phyloP scores from a whole-genome alignment of 2,329 filamentous ascomycete genomes.

The Byssothecium circinans region DNA sequence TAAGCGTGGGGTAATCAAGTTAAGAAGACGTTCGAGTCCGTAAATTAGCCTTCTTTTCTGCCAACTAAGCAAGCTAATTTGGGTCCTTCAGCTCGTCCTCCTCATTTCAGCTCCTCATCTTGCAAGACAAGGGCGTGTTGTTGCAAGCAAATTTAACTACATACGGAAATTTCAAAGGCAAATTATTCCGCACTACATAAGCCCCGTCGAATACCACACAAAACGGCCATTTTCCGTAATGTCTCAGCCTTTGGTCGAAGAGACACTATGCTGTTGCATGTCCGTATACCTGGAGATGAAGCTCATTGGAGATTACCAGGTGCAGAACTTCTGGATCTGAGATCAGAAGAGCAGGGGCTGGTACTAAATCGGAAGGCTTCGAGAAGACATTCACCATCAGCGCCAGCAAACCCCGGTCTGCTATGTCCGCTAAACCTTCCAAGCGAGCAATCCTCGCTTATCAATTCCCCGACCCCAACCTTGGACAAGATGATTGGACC shows the following conservation, averaged over 20 bases:
- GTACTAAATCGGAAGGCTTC: constrained; percentile 26
- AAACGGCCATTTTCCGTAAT: constrained; percentile 1
- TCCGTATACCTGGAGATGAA: neutral
- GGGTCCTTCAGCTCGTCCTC: constrained; percentile 2
- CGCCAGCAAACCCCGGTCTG: constrained; percentile 11
- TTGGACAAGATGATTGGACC: constrained; percentile 13
- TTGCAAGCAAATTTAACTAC: constrained; percentile 1
- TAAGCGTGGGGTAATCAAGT: constrained; percentile 33
- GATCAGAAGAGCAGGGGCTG: constrained; percentile 12
- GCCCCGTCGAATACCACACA: neutral
- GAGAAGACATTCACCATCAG: constrained; percentile 15
- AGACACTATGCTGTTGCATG: neutral
- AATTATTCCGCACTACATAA: too few species aligned
- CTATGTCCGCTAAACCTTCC: constrained; percentile 19
- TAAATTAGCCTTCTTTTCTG: constrained; percentile 25
- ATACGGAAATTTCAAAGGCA: constrained; percentile 2
- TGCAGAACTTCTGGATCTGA: constrained; percentile 19
- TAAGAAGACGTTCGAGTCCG: constrained; percentile 11
- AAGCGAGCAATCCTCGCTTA: constrained; percentile 31
- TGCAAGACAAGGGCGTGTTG: neutral
- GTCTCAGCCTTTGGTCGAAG: constrained; percentile 10
- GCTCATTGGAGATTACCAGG: constrained; percentile 10
- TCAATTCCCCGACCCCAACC: constrained; percentile 28
- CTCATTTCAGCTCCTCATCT: neutral
- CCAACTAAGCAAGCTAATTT: constrained; percentile 24